Conservation (phyloP, 768 basidiomycete genomes). For the Mycena capillaripes region DNA sequence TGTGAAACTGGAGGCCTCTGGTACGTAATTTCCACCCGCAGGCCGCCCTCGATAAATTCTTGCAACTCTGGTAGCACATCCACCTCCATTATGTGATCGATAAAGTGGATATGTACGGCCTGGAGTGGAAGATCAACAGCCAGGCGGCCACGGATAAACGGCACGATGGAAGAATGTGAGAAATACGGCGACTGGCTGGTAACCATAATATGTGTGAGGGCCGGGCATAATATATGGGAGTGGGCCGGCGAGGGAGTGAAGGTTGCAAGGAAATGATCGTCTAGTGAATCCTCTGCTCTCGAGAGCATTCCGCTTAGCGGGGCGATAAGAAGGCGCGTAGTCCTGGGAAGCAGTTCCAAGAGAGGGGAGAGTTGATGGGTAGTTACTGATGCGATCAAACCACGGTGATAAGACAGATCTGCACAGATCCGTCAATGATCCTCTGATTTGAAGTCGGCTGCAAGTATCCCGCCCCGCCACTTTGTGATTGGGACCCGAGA, state of each 20-base stretch:
- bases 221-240: background rate
- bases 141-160: background rate
- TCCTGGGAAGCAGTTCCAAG: background rate
- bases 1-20: background rate
- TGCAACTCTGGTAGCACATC: background rate
- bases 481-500: too few species aligned
- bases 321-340: background rate
- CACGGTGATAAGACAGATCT: too few species aligned
- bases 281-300: background rate
- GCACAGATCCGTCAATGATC: too few species aligned
- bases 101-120: background rate
- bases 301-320: background rate
- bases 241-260: background rate
- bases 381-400: too few species aligned
- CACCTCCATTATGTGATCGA: background rate
- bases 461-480: too few species aligned
- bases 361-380: too few species aligned
- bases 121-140: background rate
- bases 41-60: background rate
- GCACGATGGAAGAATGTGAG: background rate
- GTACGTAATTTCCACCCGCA: background rate
- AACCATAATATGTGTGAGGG: background rate
- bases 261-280: background rate
- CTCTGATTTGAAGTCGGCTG: too few species aligned
- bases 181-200: background rate